Base-by-base conservation (phyloP, 148 eudicot genomes). In the Persicaria maculosa region DNA sequence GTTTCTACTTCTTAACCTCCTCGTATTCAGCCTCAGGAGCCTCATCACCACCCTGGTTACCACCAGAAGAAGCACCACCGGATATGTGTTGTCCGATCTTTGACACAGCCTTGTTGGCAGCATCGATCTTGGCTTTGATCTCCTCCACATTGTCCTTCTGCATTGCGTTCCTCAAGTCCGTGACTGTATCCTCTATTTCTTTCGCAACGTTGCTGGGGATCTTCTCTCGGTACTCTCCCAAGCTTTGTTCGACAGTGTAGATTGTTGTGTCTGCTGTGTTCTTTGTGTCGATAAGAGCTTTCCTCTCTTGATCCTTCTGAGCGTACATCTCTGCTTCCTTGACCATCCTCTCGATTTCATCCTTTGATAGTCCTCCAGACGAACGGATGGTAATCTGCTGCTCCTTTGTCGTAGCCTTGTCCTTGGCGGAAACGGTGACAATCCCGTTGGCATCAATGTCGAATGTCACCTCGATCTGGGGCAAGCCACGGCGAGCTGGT, bases 381-480 rank as follows among this genome's bases (percentile, higher is more conserved):
- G 88, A 83, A 9, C 80, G 74, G 46, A 85, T 85, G 11, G 86
- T 83, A 57, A 84, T 81, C 46, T 79, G 82, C 31, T 81, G 84
- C 31, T 84, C 84, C 59, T 79, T 81, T 7, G 78, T 84, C 0
- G 83, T 79, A 7, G 77, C 40, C 84, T 84, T 81, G 77, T 79
- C 84, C 47, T 81, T 79, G 19, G 87, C 84, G 45, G 86, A 81
- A 7, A 85, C 88, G 7, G 86, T 85, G 44, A 85, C 84, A 10
- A 85, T 83, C 43, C 88, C 88, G 55, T 85, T 85, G 68, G 83
- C 85, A 76, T 85, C 88, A 47, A 85, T 85, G 31, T 82, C 88
- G 7, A 85, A 85, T 40, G 86, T 83, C 46, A 85, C 88, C 68
- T 85, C 86, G 4, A 85, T 81, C 74, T 85, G 88, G 3, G 88